Percentiles rank a stretch among this genome's conserved stretches.
phyloP scores from a whole-genome alignment of 495 filamentous ascomycete genomes.

The Evernia prunastri region DNA sequence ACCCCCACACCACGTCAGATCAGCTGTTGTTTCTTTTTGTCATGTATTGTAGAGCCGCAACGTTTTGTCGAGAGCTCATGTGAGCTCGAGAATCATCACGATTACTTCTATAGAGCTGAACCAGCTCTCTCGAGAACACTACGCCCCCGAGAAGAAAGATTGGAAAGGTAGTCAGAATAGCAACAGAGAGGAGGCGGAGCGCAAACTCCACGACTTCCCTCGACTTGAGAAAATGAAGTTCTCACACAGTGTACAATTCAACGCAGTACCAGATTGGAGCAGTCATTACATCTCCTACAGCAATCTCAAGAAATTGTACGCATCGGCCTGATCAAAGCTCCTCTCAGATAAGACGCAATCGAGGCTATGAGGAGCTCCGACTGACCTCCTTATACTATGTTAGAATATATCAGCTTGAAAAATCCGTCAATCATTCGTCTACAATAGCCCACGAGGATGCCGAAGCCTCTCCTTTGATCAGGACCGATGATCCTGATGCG shows the following conservation, averaged over 20 bases:
- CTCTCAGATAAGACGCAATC: neutral
- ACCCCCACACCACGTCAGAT: neutral
- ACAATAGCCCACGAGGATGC: slow-evolving; percentile 49
- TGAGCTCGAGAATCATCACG: neutral
- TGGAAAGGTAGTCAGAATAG: neutral
- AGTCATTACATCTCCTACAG: slow-evolving; percentile 95
- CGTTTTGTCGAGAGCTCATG: slow-evolving; percentile 9
- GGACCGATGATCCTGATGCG: slow-evolving; percentile 59
- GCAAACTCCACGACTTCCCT: slow-evolving; percentile 25
- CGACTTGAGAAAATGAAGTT: slow-evolving; percentile 82
- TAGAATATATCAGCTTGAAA: slow-evolving; percentile 92
- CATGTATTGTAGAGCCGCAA: neutral
- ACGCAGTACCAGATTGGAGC: slow-evolving; percentile 98
- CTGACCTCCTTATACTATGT: slow-evolving; percentile 26
- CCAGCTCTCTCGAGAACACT: slow-evolving; percentile 3
- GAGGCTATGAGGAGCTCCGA: neutral
- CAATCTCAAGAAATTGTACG: slow-evolving; percentile 96
- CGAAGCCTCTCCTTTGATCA: slow-evolving; percentile 79
- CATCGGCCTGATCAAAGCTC: slow-evolving; percentile 14
- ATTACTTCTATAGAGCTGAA: slow-evolving; percentile 12
- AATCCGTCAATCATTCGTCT: slow-evolving; percentile 53
- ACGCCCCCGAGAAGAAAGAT: neutral
- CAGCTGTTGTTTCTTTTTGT: neutral
- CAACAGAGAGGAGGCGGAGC: slow-evolving; percentile 17
- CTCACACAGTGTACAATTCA: slow-evolving; percentile 98